Conservation (phyloP, 352 stramenopile genomes). For the Phytophthora lateralis region DNA sequence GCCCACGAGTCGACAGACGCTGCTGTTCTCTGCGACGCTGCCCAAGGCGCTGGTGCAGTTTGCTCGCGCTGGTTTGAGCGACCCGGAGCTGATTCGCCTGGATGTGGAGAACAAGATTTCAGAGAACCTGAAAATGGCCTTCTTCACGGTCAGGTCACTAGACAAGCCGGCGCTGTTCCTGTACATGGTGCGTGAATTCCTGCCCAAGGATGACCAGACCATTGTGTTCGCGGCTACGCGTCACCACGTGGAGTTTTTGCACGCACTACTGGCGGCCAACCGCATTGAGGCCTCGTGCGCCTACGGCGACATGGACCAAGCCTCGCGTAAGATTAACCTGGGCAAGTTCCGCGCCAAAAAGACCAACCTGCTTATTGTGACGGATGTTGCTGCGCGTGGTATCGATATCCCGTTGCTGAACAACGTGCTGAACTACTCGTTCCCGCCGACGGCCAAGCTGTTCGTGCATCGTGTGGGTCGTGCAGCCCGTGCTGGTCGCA, state of each 20-base stretch:
- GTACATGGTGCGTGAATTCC: slow-evolving; percentile 96
- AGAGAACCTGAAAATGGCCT: slow-evolving; percentile 97
- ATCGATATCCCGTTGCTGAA: slow-evolving; percentile 97
- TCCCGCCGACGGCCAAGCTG: slow-evolving; percentile 93
- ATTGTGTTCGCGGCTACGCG: slow-evolving; percentile 98
- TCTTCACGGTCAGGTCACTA: slow-evolving; percentile 95
- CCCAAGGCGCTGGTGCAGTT: slow-evolving; percentile 98
- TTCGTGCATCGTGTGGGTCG: slow-evolving; percentile 97
- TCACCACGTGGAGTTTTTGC: slow-evolving; percentile 99
- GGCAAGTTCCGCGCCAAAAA: slow-evolving; percentile 92
- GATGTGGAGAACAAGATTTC: slow-evolving; percentile 98
- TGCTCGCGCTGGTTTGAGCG: slow-evolving; percentile 96
- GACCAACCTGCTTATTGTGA: slow-evolving; percentile 93
- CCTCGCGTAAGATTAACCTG: slow-evolving; percentile 90
- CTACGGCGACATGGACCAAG: slow-evolving; percentile 95
- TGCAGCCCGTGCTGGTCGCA: slow-evolving; percentile 94
- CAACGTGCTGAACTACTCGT: slow-evolving; percentile 97
- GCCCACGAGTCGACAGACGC: slow-evolving; percentile 84
- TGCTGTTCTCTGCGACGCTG: slow-evolving; percentile 97
- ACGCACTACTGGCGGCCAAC: slow-evolving; percentile 88
- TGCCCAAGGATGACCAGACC: slow-evolving; percentile 92
- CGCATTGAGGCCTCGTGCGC: slow-evolving; percentile 89
- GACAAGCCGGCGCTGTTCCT: slow-evolving; percentile 97
- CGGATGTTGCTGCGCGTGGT: slow-evolving; percentile 93
- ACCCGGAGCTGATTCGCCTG: slow-evolving; percentile 97